These are phyloP conservation scores for Xylariaceae sp. DNA, from an alignment of 2,329 filamentous ascomycete species.

Conservation along the genomic window DNA sequence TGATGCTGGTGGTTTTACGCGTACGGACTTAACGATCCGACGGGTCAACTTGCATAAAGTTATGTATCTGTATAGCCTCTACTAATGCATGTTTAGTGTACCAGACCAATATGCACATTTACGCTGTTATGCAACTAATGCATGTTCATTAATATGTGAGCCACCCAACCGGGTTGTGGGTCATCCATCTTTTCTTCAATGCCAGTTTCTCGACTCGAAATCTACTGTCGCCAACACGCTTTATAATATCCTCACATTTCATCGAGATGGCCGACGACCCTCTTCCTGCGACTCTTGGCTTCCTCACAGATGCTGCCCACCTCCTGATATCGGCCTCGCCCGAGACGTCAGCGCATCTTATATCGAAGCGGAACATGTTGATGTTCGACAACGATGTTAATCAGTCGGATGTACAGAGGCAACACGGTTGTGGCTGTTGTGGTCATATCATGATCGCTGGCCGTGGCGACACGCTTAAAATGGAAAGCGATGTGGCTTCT, in stretches of 20 bases:
- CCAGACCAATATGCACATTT: no score
- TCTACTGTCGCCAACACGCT: background rate
- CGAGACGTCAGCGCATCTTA: slow-evolving; percentile 53
- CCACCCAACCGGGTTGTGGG: no score
- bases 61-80: no score
- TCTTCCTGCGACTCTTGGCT: slow-evolving; percentile 31
- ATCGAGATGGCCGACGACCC: slow-evolving; percentile 22
- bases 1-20: no score
- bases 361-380: slow-evolving; percentile 47
- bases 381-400: slow-evolving; percentile 43
- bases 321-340: slow-evolving; percentile 48
- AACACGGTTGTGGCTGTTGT: slow-evolving; percentile 54
- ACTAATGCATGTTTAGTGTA: no score
- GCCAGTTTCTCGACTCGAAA: no score
- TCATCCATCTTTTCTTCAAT: background rate
- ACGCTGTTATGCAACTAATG: no score
- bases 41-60: no score
- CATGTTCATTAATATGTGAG: no score
- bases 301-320: slow-evolving; percentile 55
- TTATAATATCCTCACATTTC: background rate
- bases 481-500: slow-evolving; percentile 41
- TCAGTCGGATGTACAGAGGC: slow-evolving; percentile 43
- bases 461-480: slow-evolving; percentile 36
- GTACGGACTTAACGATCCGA: no score
- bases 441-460: slow-evolving; percentile 56